A percentile compares a stretch with the other conserved stretches of the same genome.
phyloP scores from a whole-genome alignment of 345 rosid species.

The Cardamine resedifolia region DNA sequence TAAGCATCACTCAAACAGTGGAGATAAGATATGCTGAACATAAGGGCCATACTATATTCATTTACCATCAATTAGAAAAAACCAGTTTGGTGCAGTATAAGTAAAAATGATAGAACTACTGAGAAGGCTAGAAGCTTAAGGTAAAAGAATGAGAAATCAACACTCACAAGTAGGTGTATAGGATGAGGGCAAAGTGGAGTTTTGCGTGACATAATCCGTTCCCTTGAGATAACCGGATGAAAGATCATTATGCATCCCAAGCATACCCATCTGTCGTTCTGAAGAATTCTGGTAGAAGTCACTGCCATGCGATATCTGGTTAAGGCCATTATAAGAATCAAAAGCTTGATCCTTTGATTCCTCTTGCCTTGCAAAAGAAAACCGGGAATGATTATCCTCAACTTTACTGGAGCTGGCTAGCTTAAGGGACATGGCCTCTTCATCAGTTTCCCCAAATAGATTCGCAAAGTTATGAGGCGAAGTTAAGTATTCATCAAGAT shows the following conservation, averaged over 20 bases:
- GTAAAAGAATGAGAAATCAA: conserved; percentile 18
- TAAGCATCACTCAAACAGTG: not conserved
- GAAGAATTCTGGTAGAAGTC: conserved; percentile 44
- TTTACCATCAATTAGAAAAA: not conserved
- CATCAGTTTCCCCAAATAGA: conserved; percentile 50
- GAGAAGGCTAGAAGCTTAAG: conserved; percentile 15
- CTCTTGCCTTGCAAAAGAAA: conserved; percentile 91
- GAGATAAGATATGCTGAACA: not conserved
- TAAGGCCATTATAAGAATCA: conserved; percentile 41
- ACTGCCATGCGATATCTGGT: conserved; percentile 42
- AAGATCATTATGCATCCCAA: conserved; percentile 50
- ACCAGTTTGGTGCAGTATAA: not conserved
- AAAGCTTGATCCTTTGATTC: conserved; percentile 48
- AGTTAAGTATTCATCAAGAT: conserved; percentile 67
- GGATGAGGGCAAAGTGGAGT: conserved; percentile 46
- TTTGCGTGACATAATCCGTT: conserved; percentile 39
- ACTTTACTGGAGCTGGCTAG: conserved; percentile 52
- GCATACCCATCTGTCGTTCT: conserved; percentile 47
- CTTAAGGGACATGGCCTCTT: conserved; percentile 51
- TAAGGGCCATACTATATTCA: not conserved
- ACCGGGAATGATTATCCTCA: conserved; percentile 72
- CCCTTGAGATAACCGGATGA: conserved; percentile 52
- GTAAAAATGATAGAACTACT: not conserved
- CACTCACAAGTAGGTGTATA: conserved; percentile 62
- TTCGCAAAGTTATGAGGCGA: conserved; percentile 70